phyloP scores from a whole-genome alignment of 2,329 filamentous ascomycete species.

The Claviceps purpurea region DNA sequence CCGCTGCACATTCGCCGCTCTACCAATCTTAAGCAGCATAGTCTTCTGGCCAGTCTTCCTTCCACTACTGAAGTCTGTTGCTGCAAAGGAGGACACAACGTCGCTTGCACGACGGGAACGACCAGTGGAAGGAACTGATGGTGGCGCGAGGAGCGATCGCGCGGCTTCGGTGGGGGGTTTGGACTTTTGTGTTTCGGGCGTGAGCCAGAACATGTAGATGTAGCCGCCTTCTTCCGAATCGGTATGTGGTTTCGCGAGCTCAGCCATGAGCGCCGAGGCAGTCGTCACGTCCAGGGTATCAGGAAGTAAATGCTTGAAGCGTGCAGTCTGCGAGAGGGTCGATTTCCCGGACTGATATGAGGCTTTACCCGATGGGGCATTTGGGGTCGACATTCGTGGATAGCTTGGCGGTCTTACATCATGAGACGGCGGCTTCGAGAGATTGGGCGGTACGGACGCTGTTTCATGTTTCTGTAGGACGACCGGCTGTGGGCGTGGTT shows the following conservation, averaged over 20 bases:
- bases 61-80: slow-evolving; percentile 11
- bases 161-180: slow-evolving; percentile 45
- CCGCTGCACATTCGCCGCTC: slow-evolving; percentile 71
- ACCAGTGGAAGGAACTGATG: slow-evolving; percentile 20
- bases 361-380: slow-evolving; percentile 17
- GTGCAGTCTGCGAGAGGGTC: slow-evolving; percentile 17
- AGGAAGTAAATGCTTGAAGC: slow-evolving; percentile 47
- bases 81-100: slow-evolving; percentile 37
- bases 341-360: slow-evolving; percentile 19
- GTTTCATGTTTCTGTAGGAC: slow-evolving; percentile 31
- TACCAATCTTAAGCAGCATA: slow-evolving; percentile 54
- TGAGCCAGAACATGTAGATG: slow-evolving; percentile 99
- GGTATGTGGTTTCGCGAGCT: slow-evolving; percentile 54
- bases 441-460: slow-evolving; percentile 10
- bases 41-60: slow-evolving; percentile 33
- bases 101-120: slow-evolving; percentile 38
- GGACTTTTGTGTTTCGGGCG: slow-evolving; percentile 42
- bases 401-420: background rate
- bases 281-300: slow-evolving; percentile 50
- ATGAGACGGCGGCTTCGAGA: background rate
- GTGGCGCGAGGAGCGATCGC: slow-evolving; percentile 43
- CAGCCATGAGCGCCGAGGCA: slow-evolving; percentile 56
- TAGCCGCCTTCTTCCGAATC: slow-evolving; percentile 73
- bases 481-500: background rate
- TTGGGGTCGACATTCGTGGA: slow-evolving; percentile 4